A percentile compares a stretch with the other conserved stretches of the same genome.
Conservation (phyloP, 2,329 filamentous ascomycete genomes). For the Elsinoe perseae region DNA sequence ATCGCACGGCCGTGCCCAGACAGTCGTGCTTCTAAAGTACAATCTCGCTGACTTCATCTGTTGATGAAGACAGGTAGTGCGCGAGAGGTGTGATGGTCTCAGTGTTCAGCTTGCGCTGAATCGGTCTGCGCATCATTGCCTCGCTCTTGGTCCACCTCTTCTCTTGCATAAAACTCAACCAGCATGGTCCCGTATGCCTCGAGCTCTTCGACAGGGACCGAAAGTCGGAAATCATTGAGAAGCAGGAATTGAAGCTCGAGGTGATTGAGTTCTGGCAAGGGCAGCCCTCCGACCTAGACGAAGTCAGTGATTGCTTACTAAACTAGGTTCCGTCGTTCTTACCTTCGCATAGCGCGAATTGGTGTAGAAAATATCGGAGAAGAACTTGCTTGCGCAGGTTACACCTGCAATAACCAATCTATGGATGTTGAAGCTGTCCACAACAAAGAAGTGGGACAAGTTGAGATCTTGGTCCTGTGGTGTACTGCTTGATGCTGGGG, state of each 20-base stretch:
- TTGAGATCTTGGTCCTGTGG: slow-evolving; percentile 33
- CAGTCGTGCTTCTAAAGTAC: slow-evolving; percentile 10
- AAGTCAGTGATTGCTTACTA: not conserved
- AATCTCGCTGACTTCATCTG: not conserved
- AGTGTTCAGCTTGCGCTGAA: not conserved
- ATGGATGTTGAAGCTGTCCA: slow-evolving; percentile 98
- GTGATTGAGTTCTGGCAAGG: slow-evolving; percentile 87
- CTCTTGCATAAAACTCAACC: slow-evolving; percentile 92
- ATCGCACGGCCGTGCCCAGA: slow-evolving; percentile 11
- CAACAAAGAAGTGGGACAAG: slow-evolving; percentile 73
- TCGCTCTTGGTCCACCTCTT: slow-evolving; percentile 53
- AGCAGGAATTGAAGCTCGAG: slow-evolving; percentile 92
- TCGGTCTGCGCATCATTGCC: not conserved
- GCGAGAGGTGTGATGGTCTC: not conserved
- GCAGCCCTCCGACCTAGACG: slow-evolving; percentile 79
- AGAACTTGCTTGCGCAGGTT: slow-evolving; percentile 98
- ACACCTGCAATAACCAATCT: slow-evolving; percentile 93
- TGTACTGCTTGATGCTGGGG: slow-evolving; percentile 21
- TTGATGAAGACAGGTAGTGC: not conserved
- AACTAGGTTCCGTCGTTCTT: slow-evolving; percentile 30
- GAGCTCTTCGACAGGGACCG: slow-evolving; percentile 86
- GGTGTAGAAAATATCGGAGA: slow-evolving; percentile 97
- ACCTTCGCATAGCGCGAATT: slow-evolving; percentile 99
- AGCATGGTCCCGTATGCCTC: slow-evolving; percentile 98
- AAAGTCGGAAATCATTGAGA: slow-evolving; percentile 90